phyloP scores from a whole-genome alignment of 2,329 filamentous ascomycete species.

The Didymella segeticola region DNA sequence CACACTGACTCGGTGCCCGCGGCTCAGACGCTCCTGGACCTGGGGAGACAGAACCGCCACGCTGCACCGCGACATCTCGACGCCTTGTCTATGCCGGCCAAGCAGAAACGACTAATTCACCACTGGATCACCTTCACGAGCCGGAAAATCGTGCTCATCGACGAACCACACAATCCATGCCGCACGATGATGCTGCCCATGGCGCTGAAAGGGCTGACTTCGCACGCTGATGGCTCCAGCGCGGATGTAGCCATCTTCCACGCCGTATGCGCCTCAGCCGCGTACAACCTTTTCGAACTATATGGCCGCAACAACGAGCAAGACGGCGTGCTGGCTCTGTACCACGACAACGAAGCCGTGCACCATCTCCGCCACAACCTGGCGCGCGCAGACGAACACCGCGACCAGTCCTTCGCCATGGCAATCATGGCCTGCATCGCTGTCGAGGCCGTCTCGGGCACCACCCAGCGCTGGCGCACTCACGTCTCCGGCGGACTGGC shows the following conservation, averaged over 20 bases:
- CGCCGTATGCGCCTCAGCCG: constrained; percentile 18
- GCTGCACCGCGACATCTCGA: constrained; percentile 13
- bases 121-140: constrained; percentile 22
- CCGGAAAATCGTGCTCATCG: constrained; percentile 17
- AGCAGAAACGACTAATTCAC: constrained; percentile 19
- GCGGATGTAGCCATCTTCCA: constrained; percentile 22
- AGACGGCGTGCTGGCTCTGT: constrained; percentile 14
- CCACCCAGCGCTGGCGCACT: constrained; percentile 21
- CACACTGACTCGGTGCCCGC: background rate
- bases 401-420: constrained; percentile 21
- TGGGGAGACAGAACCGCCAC: background rate
- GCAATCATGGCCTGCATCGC: constrained; percentile 22
- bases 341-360: constrained; percentile 18
- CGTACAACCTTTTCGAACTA: constrained; percentile 20
- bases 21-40: background rate
- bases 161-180: constrained; percentile 20
- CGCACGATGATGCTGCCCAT: constrained; percentile 24
- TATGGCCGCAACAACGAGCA: constrained; percentile 10
- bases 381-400: constrained; percentile 11
- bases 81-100: constrained; percentile 6
- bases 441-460: constrained; percentile 19
- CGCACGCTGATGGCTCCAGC: constrained; percentile 8
- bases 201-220: constrained; percentile 17
- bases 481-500: constrained; percentile 19
- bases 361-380: constrained; percentile 20